Conservation (phyloP, 768 basidiomycete species). For the Leccinum arenicola region DNA sequence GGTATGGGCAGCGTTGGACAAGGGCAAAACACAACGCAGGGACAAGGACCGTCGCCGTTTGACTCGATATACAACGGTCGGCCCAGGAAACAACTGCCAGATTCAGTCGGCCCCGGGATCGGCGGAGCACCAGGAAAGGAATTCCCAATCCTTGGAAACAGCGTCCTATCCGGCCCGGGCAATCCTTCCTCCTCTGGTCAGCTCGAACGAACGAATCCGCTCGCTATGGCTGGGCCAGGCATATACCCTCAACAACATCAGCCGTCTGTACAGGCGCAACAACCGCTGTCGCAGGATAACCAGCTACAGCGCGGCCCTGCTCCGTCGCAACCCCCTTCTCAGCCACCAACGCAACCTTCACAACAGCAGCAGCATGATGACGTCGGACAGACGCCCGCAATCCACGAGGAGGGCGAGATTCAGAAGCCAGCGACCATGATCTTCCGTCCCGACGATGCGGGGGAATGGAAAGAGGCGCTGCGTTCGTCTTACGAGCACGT, state of each 20-base stretch:
- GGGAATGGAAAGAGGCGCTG: conserved; percentile 83
- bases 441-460: conserved; percentile 81
- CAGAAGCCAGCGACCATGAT: conserved; percentile 59
- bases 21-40: conserved; percentile 18
- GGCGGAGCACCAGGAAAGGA: conserved; percentile 47
- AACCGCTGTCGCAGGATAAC: conserved; percentile 29
- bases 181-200: conserved; percentile 34
- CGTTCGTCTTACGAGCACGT: conserved; percentile 57
- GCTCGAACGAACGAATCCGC: conserved; percentile 51
- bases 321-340: conserved; percentile 35
- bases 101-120: conserved; percentile 38
- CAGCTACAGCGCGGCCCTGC: conserved; percentile 24
- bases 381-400: conserved; percentile 9
- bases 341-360: conserved; percentile 15
- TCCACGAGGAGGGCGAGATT: conserved; percentile 17
- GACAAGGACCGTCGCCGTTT: conserved; percentile 46
- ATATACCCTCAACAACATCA: conserved; percentile 41
- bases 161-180: conserved; percentile 20
- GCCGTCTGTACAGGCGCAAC: conserved; percentile 24
- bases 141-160: conserved; percentile 58
- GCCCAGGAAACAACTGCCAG: conserved; percentile 77
- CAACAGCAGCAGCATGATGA: conserved; percentile 23
- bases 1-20: conserved; percentile 16
- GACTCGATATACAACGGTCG: conserved; percentile 78
- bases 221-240: conserved; percentile 32